These are phyloP conservation scores for Cladophialophora bantiana DNA, from an alignment of 2,329 filamentous ascomycete genomes.

Conservation along the genomic window DNA sequence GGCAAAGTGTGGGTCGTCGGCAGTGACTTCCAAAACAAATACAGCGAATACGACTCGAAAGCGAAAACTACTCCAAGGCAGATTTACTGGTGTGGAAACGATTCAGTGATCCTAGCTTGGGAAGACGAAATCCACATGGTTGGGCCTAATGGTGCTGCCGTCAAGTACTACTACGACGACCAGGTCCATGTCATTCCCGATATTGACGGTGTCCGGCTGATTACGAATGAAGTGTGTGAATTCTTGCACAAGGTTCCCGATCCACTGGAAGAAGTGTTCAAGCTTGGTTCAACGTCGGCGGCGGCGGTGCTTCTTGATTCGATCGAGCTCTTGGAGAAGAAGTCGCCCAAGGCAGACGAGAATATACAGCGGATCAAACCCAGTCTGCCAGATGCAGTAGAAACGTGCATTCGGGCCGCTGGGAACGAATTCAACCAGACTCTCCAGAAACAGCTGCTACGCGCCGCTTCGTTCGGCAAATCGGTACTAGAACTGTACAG, in stretches of 20 bases:
- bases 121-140: conserved; percentile 97
- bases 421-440: conserved; percentile 88
- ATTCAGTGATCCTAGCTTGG: conserved; percentile 92
- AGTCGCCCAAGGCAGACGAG: conserved; percentile 96
- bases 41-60: conserved; percentile 89
- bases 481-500: conserved; percentile 97
- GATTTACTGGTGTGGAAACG: conserved; percentile 95
- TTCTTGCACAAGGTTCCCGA: conserved; percentile 93
- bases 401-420: conserved; percentile 90
- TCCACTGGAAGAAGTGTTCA: conserved; percentile 87
- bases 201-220: conserved; percentile 83
- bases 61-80: conserved; percentile 85
- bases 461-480: conserved; percentile 96
- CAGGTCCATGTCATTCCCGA: conserved; percentile 89
- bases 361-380: conserved; percentile 93
- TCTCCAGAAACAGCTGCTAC: conserved; percentile 96
- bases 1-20: conserved; percentile 92
- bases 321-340: conserved; percentile 85
- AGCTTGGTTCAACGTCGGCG: conserved; percentile 83
- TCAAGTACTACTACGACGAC: conserved; percentile 83
- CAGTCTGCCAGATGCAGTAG: conserved; percentile 88
- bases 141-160: conserved; percentile 78
- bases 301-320: conserved; percentile 94
- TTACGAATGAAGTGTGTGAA: conserved; percentile 95
- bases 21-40: conserved; percentile 89